These are phyloP conservation scores for Fusarium irregulare DNA, from an alignment of 2,329 filamentous ascomycete genomes.

Conservation along the genomic window DNA sequence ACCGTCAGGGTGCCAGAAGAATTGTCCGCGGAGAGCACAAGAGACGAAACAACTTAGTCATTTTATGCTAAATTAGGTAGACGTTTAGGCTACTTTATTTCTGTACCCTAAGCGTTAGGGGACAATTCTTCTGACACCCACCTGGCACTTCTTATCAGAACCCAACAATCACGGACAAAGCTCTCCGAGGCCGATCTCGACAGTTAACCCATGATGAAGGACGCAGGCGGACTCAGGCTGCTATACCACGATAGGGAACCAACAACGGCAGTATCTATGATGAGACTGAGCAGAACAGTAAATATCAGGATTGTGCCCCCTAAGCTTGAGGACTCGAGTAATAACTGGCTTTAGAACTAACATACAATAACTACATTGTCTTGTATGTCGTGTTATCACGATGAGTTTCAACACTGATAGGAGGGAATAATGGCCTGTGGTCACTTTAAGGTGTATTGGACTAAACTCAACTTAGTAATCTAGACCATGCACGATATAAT, in stretches of 20 bases:
- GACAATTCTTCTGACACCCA: too few species aligned
- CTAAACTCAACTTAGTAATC: not conserved
- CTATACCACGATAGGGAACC: not conserved
- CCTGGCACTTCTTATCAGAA: not conserved
- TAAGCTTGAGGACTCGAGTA: not conserved
- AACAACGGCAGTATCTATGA: not conserved
- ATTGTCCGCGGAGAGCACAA: too few species aligned
- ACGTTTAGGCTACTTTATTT: too few species aligned
- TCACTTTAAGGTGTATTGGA: not conserved
- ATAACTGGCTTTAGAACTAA: too few species aligned
- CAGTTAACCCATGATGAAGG: not conserved
- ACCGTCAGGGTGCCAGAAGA: too few species aligned
- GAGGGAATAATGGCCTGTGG: not conserved
- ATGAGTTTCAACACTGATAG: not conserved
- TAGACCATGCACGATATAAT: not conserved
- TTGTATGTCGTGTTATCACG: not conserved
- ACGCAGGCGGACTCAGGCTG: not conserved
- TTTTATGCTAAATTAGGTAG: too few species aligned
- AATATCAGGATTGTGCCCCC: not conserved
- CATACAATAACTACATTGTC: not conserved
- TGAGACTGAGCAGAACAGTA: not conserved
- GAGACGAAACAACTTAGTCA: too few species aligned
- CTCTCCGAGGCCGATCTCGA: not conserved
- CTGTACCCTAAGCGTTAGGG: too few species aligned
- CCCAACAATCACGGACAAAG: not conserved